Evolutionary conservation across 306 rosid species (phyloP).

Genomic region (Glycine latifolia): DNA sequence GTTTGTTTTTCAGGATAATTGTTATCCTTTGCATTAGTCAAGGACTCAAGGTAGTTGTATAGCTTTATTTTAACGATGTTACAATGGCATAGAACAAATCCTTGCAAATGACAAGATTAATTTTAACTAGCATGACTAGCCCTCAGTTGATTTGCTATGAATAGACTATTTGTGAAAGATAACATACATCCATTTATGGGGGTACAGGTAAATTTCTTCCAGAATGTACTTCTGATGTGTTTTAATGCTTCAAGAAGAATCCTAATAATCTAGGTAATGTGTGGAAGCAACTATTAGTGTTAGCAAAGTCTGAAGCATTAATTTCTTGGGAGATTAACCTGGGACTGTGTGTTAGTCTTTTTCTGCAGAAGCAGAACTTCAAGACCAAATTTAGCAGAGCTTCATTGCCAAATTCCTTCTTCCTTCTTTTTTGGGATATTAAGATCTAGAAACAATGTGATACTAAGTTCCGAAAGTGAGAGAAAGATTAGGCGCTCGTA

Average conservation of each 20-base stretch:
- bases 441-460: too few species aligned
- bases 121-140: neutral
- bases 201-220: neutral
- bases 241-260: neutral
- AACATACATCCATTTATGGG: neutral
- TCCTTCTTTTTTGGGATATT: neutral
- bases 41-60: neutral
- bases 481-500: too few species aligned
- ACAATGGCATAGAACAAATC: slow-evolving; percentile 6
- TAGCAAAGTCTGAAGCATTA: neutral
- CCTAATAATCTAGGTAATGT: neutral
- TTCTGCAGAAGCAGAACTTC: neutral
- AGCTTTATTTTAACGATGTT: neutral
- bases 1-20: neutral
- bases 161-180: neutral
- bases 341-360: neutral
- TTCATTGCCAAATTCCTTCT: neutral
- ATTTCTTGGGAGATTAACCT: neutral
- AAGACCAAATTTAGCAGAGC: neutral
- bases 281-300: neutral
- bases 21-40: neutral
- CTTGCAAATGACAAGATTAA: neutral
- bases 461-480: neutral
- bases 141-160: too few species aligned
- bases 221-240: neutral